phyloP scores from a whole-genome alignment of 352 stramenopile species.

The Globisporangium lucens region DNA sequence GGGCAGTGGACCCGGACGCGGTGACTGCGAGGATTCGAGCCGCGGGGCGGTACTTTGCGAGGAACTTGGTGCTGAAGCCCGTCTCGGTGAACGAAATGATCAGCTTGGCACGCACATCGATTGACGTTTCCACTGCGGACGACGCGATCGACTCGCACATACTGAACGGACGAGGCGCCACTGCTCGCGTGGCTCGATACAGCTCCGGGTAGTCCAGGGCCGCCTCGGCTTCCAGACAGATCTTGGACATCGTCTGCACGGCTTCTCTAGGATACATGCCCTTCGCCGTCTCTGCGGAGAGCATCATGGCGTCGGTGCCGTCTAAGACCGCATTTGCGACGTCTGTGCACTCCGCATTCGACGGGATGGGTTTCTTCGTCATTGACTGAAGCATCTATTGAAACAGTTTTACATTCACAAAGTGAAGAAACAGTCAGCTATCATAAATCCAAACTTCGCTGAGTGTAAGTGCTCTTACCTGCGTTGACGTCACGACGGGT shows the following conservation, averaged over 20 bases:
- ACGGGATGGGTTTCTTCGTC: conserved; percentile 96
- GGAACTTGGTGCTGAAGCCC: conserved; percentile 91
- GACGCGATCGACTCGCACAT: conserved; percentile 94
- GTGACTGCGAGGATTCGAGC: conserved; percentile 90
- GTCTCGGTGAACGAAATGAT: conserved; percentile 98
- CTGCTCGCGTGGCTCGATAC: conserved; percentile 49
- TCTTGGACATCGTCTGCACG: conserved; percentile 94
- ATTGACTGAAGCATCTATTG: conserved; percentile 99
- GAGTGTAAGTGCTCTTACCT: conserved; percentile 17
- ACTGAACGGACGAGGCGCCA: conserved; percentile 49
- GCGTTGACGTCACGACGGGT: conserved; percentile 96
- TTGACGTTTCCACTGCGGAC: conserved; percentile 96
- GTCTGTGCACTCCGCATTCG: conserved; percentile 98
- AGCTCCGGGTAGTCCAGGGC: conserved; percentile 72
- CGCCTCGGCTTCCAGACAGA: conserved; percentile 90
- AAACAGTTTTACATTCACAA: neutral
- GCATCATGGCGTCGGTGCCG: conserved; percentile 98
- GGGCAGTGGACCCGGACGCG: conserved; percentile 56
- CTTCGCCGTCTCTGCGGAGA: conserved; percentile 98
- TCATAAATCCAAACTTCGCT: neutral
- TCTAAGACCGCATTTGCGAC: conserved; percentile 99
- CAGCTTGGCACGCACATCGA: conserved; percentile 94
- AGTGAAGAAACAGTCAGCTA: neutral
- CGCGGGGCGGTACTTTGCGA: conserved; percentile 95
- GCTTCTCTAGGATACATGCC: conserved; percentile 95